These are phyloP conservation scores for Leptodermis oblonga DNA, from an alignment of 257 asterid species.

Conservation along the genomic window DNA sequence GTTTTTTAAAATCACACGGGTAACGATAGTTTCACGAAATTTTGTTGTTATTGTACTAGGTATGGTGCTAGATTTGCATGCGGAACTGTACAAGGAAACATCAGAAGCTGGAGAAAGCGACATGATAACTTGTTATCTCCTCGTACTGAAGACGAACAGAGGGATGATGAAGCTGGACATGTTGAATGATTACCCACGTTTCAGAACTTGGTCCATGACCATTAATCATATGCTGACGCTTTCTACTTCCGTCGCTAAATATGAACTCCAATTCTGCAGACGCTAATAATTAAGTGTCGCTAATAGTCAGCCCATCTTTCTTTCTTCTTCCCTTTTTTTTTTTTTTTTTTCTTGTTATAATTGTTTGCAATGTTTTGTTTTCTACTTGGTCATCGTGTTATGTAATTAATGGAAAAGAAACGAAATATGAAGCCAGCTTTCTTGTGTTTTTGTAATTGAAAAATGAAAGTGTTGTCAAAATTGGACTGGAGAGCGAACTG, in stretches of 20 bases:
- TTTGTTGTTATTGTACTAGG: slow-evolving; percentile 31
- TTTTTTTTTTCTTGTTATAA: no score
- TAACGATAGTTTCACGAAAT: no score
- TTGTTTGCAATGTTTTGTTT: neutral
- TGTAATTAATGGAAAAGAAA: slow-evolving; percentile 18
- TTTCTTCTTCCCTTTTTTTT: no score
- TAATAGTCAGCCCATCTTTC: neutral
- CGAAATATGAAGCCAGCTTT: neutral
- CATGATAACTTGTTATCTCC: slow-evolving; percentile 49
- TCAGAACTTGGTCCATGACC: slow-evolving; percentile 70
- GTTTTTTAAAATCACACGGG: no score
- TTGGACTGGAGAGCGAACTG: no score
- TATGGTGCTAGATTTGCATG: slow-evolving; percentile 49
- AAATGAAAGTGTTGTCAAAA: no score
- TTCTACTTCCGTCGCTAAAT: slow-evolving; percentile 53
- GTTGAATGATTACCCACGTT: slow-evolving; percentile 55
- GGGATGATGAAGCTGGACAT: slow-evolving; percentile 70
- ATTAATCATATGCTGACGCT: slow-evolving; percentile 76
- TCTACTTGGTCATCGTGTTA: neutral
- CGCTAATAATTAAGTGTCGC: slow-evolving; percentile 16
- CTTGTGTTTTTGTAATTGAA: slow-evolving; percentile 7
- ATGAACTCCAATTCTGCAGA: slow-evolving; percentile 52
- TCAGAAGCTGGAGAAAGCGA: slow-evolving; percentile 46
- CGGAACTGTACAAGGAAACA: slow-evolving; percentile 63
- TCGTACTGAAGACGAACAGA: slow-evolving; percentile 61